A percentile compares a stretch with the other conserved stretches of the same genome.
phyloP scores from a whole-genome alignment of 2,329 filamentous ascomycete species.

The Bipolaris oryzae region DNA sequence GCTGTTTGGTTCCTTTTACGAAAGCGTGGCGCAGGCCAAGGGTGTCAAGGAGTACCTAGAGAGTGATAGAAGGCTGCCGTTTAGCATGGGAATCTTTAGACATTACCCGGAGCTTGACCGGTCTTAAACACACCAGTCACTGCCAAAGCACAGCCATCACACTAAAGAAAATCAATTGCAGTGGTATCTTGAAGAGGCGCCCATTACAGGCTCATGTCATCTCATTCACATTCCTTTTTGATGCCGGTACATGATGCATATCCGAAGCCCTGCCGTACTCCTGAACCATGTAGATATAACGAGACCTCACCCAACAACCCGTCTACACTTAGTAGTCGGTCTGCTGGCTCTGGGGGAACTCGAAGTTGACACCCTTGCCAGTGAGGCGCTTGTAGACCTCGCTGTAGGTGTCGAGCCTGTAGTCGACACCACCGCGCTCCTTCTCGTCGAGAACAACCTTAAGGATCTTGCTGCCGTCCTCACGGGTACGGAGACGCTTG shows the following conservation, averaged over 20 bases:
- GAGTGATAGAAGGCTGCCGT: conserved; percentile 67
- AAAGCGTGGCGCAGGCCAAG: conserved; percentile 65
- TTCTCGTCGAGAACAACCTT: conserved; percentile 99
- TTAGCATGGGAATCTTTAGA: conserved; percentile 70
- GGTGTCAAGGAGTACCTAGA: conserved; percentile 71
- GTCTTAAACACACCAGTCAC: conserved; percentile 36
- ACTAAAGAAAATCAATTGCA: conserved; percentile 43
- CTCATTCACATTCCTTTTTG: conserved; percentile 48
- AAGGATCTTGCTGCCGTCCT: conserved; percentile 97
- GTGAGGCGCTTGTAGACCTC: conserved; percentile 99
- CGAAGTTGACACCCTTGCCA: conserved; percentile 94
- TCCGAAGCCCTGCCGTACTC: conserved; percentile 45
- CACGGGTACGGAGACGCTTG: conserved; percentile 98
- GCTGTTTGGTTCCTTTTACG: conserved; percentile 67
- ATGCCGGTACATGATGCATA: conserved; percentile 50
- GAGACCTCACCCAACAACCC: conserved; percentile 26
- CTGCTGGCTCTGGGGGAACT: conserved; percentile 88
- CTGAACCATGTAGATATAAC: conserved; percentile 39
- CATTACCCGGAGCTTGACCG: conserved; percentile 75
- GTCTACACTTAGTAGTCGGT: conserved; percentile 74
- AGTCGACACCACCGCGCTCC: conserved; percentile 99
- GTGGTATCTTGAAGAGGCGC: conserved; percentile 45
- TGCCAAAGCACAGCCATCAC: conserved; percentile 27
- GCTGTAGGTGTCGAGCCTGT: conserved; percentile 98
- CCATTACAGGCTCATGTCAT: conserved; percentile 43